Percentiles rank a stretch among this genome's conserved stretches.
Evolutionary conservation across 2,329 filamentous ascomycete species (phyloP).

Genomic region (Exophiala sp.): DNA sequence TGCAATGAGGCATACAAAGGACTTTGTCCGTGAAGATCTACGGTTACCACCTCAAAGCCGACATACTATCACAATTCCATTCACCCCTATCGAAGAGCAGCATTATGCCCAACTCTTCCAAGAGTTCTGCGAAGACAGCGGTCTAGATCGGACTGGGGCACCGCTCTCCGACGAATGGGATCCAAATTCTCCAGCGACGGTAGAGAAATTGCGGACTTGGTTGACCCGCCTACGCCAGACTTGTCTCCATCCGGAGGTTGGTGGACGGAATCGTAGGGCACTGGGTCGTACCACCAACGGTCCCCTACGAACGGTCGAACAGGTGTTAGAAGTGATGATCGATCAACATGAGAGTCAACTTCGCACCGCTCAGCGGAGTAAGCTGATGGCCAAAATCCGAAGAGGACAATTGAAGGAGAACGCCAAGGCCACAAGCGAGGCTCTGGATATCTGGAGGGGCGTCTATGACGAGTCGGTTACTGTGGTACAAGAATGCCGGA

Average conservation of each 20-base stretch:
- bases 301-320: conserved; percentile 71
- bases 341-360: conserved; percentile 69
- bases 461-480: conserved; percentile 46
- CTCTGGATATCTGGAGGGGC: conserved; percentile 63
- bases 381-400: conserved; percentile 58
- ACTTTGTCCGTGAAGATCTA: conserved; percentile 70
- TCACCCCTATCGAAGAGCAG: conserved; percentile 85
- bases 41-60: conserved; percentile 75
- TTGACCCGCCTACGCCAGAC: conserved; percentile 72
- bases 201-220: conserved; percentile 73
- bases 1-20: conserved; percentile 79
- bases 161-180: conserved; percentile 60
- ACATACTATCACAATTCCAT: conserved; percentile 81
- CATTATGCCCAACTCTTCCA: conserved; percentile 73
- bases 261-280: conserved; percentile 58
- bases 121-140: conserved; percentile 65
- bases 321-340: conserved; percentile 87
- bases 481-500: conserved; percentile 57
- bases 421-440: conserved; percentile 59
- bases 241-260: conserved; percentile 79
- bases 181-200: conserved; percentile 49
- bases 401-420: conserved; percentile 76
- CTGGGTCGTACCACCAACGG: conserved; percentile 59
- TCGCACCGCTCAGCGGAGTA: conserved; percentile 61
- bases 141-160: conserved; percentile 57